Evolutionary conservation across 2,329 filamentous ascomycete genomes (phyloP).

Genomic region (Myriosclerotinia curreyana): DNA sequence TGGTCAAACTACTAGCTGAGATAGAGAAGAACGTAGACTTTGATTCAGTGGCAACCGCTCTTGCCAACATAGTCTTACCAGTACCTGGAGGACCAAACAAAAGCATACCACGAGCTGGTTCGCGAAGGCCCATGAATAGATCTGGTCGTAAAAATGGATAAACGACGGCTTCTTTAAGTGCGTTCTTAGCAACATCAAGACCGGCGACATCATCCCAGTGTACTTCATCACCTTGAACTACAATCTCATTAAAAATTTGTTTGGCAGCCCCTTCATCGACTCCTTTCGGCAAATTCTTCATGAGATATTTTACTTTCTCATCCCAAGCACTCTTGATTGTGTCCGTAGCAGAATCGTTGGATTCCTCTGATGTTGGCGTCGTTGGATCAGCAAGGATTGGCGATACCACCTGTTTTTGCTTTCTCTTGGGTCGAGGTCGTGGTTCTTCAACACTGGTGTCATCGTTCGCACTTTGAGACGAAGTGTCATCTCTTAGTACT

Average conservation of each 20-base stretch:
- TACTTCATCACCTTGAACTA: constrained; percentile 90
- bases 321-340: constrained; percentile 55
- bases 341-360: constrained; percentile 43
- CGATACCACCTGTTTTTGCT: constrained; percentile 39
- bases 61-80: constrained; percentile 95
- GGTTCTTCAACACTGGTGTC: constrained; percentile 35
- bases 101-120: constrained; percentile 92
- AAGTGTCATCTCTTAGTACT: constrained; percentile 32
- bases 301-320: constrained; percentile 58
- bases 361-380: constrained; percentile 49
- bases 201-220: constrained; percentile 94
- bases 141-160: constrained; percentile 96
- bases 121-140: constrained; percentile 90
- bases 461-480: constrained; percentile 38
- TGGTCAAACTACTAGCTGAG: constrained; percentile 88
- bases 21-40: constrained; percentile 97
- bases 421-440: constrained; percentile 33
- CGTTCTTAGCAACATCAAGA: constrained; percentile 83
- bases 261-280: constrained; percentile 80
- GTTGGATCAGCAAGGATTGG: constrained; percentile 41
- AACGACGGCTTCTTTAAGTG: constrained; percentile 91
- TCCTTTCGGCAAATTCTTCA: constrained; percentile 77
- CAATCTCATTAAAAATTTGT: constrained; percentile 93
- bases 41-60: constrained; percentile 91
- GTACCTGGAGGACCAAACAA: constrained; percentile 97